Evolutionary conservation across 352 stramenopile genomes (phyloP).

Genomic region (Globisporangium perplexum): DNA sequence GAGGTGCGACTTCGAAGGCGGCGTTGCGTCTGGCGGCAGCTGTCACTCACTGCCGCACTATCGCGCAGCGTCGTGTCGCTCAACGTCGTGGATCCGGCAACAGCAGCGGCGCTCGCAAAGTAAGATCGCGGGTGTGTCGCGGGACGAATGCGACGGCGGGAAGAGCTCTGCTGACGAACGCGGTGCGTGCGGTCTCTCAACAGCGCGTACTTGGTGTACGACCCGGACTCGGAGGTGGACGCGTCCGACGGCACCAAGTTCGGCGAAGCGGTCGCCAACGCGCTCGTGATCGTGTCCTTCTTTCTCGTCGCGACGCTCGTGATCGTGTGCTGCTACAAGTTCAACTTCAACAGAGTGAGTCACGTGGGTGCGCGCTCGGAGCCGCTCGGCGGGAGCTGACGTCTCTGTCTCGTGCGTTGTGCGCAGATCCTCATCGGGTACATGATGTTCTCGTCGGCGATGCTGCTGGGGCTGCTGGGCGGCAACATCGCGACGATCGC

Average conservation of each 20-base stretch:
- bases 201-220: conserved; percentile 80
- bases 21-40: background rate
- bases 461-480: conserved; percentile 81
- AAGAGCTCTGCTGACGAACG: background rate
- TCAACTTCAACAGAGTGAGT: conserved; percentile 76
- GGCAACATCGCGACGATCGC: conserved; percentile 80
- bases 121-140: conserved; percentile 15
- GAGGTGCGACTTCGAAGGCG: conserved; percentile 26
- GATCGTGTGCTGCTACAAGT: conserved; percentile 90
- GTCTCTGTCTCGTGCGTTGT: background rate
- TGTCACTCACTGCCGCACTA: background rate
- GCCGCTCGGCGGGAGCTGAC: background rate
- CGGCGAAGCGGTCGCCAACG: conserved; percentile 78
- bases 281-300: conserved; percentile 86
- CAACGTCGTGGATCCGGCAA: conserved; percentile 73
- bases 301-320: conserved; percentile 88
- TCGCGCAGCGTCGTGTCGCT: conserved; percentile 69
- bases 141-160: background rate
- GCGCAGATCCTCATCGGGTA: conserved; percentile 75
- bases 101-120: conserved; percentile 63
- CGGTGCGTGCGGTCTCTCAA: background rate
- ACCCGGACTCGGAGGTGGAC: conserved; percentile 39
- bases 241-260: conserved; percentile 67
- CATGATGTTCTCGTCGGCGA: conserved; percentile 88
- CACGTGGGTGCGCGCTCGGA: background rate